Evolutionary conservation across 768 basidiomycete species (phyloP).

Genomic region (Gloeostereum incarnatum): DNA sequence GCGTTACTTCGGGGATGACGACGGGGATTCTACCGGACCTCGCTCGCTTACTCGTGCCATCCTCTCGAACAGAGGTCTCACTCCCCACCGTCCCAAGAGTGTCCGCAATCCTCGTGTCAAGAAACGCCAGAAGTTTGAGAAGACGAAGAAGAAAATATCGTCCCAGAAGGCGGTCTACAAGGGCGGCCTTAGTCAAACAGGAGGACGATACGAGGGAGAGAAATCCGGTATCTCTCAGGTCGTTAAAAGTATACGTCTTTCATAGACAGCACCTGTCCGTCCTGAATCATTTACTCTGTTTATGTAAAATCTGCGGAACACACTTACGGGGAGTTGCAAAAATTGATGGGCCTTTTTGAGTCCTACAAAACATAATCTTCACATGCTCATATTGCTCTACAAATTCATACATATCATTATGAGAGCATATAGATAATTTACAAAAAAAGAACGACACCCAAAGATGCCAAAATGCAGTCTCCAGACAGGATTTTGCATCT

Average conservation of each 20-base stretch:
- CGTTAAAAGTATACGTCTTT: conserved; percentile 79
- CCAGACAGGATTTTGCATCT: too few species aligned
- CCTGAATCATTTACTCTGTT: too few species aligned
- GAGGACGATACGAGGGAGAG: conserved; percentile 83
- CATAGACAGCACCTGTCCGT: too few species aligned
- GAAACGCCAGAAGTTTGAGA: conserved; percentile 88
- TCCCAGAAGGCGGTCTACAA: conserved; percentile 92
- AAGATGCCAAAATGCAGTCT: too few species aligned
- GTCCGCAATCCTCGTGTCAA: conserved; percentile 97
- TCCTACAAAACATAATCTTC: too few species aligned
- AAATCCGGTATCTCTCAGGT: conserved; percentile 87
- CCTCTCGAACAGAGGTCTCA: conserved; percentile 89
- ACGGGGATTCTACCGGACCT: conserved; percentile 49
- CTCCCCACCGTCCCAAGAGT: conserved; percentile 79
- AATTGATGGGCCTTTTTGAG: too few species aligned
- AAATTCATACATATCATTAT: too few species aligned
- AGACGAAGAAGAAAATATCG: conserved; percentile 87
- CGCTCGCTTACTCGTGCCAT: conserved; percentile 87
- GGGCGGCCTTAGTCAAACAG: conserved; percentile 65
- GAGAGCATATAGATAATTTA: too few species aligned
- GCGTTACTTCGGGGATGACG: conserved; percentile 20
- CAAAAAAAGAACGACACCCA: too few species aligned
- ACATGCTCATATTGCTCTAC: too few species aligned
- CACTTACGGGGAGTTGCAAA: too few species aligned
- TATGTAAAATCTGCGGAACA: too few species aligned